Evolutionary conservation across 345 rosid species (phyloP), one percentile per base, ranked within the genome.

Genomic region (Litchi chinensis): DNA sequence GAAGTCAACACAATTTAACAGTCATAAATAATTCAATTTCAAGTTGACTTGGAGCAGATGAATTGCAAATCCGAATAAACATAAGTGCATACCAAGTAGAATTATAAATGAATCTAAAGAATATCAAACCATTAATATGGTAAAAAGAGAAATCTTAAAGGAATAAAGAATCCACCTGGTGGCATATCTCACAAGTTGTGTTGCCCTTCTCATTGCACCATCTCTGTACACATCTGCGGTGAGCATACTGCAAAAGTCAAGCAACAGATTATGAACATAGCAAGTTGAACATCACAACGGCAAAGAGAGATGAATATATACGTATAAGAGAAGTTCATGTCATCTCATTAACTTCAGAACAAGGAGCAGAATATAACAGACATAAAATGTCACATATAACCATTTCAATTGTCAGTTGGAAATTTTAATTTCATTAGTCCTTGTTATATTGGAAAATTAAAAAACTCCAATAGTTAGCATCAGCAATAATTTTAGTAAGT

Each of bases 121-220:
- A 65, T 3, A 54, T 59, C 11, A 22, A 6, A 13, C 28, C 28
- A 40, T 56, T 50, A 19, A 64, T 64, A 32, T 43, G 13, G 39
- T 8, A 21, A 74, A 75, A 81, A 74, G 41, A 32, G 32, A 21
- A 39, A 70, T 46, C 28, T 46, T 46, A 44, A 32, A 69, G 10
- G 8, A 77, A 75, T 5, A 54, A 70, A 75, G 37, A 32, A 41
- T 63, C 46, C 16, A 91, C 98, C 92, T 94, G 93, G 79, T 91
- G 97, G 84, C 98, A 95, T 81, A 93, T 95, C 86, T 95, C 98
- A 80, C 98, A 95, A 57, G 62, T 86, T 13, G 89, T 93, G 57
- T 95, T 81, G 11, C 98, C 98, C 87, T 95, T 95, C 86, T 95
- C 95, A 65, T 95, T 91, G 79, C 98, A 93, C 98, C 98, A 95